Base-by-base conservation (phyloP, 805 yeast species). In the Lipomyces anomalus region DNA sequence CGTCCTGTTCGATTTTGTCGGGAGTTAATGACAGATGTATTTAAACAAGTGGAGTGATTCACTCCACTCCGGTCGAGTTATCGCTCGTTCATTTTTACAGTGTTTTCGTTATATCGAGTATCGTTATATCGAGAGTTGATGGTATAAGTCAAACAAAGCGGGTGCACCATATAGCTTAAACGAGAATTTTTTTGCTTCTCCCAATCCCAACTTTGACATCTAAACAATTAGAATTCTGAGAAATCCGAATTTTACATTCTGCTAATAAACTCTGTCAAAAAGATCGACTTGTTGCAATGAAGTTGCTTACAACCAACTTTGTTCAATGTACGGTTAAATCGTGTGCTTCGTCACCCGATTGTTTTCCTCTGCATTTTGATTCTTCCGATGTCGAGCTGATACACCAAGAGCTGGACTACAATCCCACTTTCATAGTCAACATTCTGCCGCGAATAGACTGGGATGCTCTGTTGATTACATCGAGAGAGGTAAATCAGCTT, bases 251-350 rank as follows among this genome's bases (percentile, higher is more conserved):
- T n/a, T n/a, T n/a, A n/a, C n/a, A n/a, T n/a, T n/a, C n/a, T n/a
- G n/a, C n/a, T n/a, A n/a, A n/a, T n/a, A n/a, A n/a, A n/a, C n/a
- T n/a, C n/a, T n/a, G n/a, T n/a, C n/a, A n/a, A n/a, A 28, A 16
- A 5, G 16, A 4, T 20, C 40, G 4, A 21, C 13, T 17, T 6
- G 22, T 11, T 37, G 44, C 16, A 24, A 90, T 90, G 98, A 90
- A 92, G 68, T 79, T 90, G 59, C 70, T 92, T 22, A 90, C 98
- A n/a, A 85, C 97, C 9, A 92, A 92, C 66, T 92, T 92, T 66
- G 95, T 92, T 52, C 87, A 83, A 63, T 92, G 98, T 67, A 88
- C 97, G 0, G 84, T 87, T 50, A 81, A 82, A 60, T 59, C 79
- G 1, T 92, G 98, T 61, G 87, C 82, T 37, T 68, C 79, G 11